Base-by-base conservation (phyloP, 306 rosid genomes). In the Acmispon strigosus region DNA sequence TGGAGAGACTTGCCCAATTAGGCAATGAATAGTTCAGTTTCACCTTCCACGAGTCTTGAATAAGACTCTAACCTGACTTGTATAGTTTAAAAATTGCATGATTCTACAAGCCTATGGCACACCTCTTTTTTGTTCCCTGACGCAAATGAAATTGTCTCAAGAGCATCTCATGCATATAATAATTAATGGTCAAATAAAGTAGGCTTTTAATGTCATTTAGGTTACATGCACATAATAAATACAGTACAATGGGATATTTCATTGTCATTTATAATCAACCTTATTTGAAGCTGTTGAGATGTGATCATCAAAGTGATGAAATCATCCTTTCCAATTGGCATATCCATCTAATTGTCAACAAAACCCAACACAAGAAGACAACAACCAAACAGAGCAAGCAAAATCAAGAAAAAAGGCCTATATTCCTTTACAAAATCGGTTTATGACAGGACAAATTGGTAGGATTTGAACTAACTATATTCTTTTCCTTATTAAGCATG, bases 281-380 rank as follows among this genome's bases (percentile, higher is more conserved):
- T 84, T 74, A 67, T 87, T 80, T 82, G 78, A 5, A 77, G 86
- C 66, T 45, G 91, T 81, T 88, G 66, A 79, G 78, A 83, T 75
- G 91, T 67, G 70, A 74, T 84, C 74, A 81, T 84, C 88, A 73
- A 54, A 61, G 36, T 77, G 80, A 71, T 82, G 81, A 79, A 82
- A 75, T 77, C 78, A 84, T 44, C 73, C 61, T 68, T 78, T 75
- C 48, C 49, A 80, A 80, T 45, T 84, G 67, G 59, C 67, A 53
- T 51, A 58, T 78, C 77, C 72, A 63, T 75, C 72, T 83, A 69
- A 62, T 70, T 54, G 44, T 58, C 54, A 72, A 71, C 52, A 56
- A 7, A 78, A 60, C 80, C 72, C 53, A 56, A 57, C 42, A 53
- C 79, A 68, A 47, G 19, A 76, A 58, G 79, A 84, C 72, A 76